phyloP scores from a whole-genome alignment of 371 early-diverging fungal genomes.

The Circinella umbellata region DNA sequence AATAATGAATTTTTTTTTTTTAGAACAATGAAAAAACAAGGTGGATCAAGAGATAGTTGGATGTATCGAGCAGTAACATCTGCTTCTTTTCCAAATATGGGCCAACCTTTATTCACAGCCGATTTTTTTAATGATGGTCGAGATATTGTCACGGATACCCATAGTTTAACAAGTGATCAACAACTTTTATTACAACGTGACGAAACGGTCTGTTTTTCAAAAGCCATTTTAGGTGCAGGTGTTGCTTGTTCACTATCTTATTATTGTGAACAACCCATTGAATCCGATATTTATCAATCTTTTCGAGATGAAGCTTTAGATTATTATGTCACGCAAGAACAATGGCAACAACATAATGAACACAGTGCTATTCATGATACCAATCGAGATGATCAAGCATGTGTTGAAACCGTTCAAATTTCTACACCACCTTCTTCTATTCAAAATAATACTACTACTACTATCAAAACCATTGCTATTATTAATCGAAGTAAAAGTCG shows the following conservation, averaged over 20 bases:
- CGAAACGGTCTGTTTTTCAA: constrained; percentile 50
- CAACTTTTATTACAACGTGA: constrained; percentile 32
- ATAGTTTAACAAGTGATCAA: constrained; percentile 31
- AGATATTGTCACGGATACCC: constrained; percentile 42
- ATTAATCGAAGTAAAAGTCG: constrained; percentile 34
- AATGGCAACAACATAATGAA: constrained; percentile 9
- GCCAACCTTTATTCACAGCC: constrained; percentile 30
- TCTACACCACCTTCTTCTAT: neutral
- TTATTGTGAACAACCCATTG: constrained; percentile 51
- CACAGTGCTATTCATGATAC: constrained; percentile 12
- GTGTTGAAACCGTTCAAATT: constrained; percentile 11
- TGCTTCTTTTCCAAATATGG: neutral
- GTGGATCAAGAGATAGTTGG: constrained; percentile 31
- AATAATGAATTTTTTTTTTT: no score
- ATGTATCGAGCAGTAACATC: constrained; percentile 32
- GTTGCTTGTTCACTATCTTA: constrained; percentile 45
- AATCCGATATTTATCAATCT: constrained; percentile 35
- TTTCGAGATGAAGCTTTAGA: constrained; percentile 35
- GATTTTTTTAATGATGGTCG: constrained; percentile 28
- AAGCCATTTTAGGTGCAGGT: constrained; percentile 56
- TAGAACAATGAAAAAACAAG: constrained; percentile 43
- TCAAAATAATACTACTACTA: neutral
- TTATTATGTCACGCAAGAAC: constrained; percentile 18
- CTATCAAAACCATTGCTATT: constrained; percentile 21
- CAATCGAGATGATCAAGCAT: constrained; percentile 19